Evolutionary conservation across 768 basidiomycete species (phyloP), one percentile per base, ranked within the genome.

Genomic region (Phanerochaete carnosa): DNA sequence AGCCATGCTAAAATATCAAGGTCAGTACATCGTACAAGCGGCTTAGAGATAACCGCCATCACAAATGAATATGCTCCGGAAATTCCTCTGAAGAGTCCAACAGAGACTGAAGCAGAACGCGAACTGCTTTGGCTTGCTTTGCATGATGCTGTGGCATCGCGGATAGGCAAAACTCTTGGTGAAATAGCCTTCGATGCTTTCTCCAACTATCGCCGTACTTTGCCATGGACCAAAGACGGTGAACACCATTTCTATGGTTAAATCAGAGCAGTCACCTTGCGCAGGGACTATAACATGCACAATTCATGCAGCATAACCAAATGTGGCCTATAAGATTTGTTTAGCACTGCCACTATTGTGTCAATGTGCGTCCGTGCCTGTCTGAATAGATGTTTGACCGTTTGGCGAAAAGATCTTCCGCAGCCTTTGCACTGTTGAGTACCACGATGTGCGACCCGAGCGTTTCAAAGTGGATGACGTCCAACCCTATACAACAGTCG

Each of bases 361-460:
- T 13, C 6, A 13, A 35, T 35, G 16, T 45, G 12, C 28, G 26
- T 29, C 46, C 50, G 7, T 6, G 46, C 49, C 53, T 50, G 43
- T 61, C 60, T 16, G 69, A 71, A 55, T 71, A 72, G 3, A 62
- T 64, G 13, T 60, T 45, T 26, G 64, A 67, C 30, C 67, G 70
- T 52, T 66, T 67, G n/a, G 70, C 68, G 32, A 73, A 57, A 12
- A 71, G 60, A 9, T 71, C 70, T 35, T 52, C 45, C 13, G 62
- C 64, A 0, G 64, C 65, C 28, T 66, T 23, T 7, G 53, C 57
- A 11, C 66, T 60, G 51, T 70, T 67, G 7, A 72, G 35, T 9
- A 72, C 53, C 15, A 72, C 46, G 26, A 70, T 57, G 11, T 68
- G 61, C 22, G 62, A 59, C 25, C 70, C 68, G n/a, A 71, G 53